Conservation (phyloP, 2,329 filamentous ascomycete genomes). For the Trichophaea hybrida region DNA sequence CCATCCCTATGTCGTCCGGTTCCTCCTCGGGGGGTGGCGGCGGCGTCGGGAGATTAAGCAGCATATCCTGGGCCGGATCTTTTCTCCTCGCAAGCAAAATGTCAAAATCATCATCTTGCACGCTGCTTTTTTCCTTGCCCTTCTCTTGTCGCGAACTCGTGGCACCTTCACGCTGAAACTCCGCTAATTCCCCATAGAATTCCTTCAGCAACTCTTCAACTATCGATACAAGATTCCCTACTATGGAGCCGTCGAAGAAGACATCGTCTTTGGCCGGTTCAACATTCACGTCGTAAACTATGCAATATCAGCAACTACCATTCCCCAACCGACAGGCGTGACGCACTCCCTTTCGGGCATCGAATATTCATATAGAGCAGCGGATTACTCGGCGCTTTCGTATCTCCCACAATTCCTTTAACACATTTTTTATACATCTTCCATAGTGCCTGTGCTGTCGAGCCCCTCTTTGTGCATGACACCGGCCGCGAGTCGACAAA, state of each 20-base stretch:
- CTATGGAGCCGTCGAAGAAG: constrained; percentile 32
- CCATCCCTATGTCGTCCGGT: background rate
- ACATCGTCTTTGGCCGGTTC: constrained; percentile 42
- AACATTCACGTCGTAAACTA: constrained; percentile 38
- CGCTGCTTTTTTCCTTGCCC: background rate
- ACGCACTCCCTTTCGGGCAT: constrained; percentile 34
- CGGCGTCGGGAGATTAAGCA: constrained; percentile 23
- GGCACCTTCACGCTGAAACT: background rate
- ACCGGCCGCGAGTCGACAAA: constrained; percentile 38
- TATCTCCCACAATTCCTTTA: constrained; percentile 27
- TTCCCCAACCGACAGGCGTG: background rate
- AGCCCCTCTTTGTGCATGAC: constrained; percentile 31
- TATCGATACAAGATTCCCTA: constrained; percentile 30
- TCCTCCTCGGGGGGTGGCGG: constrained; percentile 1
- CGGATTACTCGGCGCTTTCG: constrained; percentile 33
- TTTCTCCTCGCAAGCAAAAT: constrained; percentile 20
- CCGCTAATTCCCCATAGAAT: constrained; percentile 28
- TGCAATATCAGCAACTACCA: background rate
- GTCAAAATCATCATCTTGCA: constrained; percentile 11
- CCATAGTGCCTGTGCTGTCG: constrained; percentile 32
- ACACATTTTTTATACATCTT: constrained; percentile 33
- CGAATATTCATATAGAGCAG: constrained; percentile 37
- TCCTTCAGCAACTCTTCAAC: constrained; percentile 32
- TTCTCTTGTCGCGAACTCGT: background rate
- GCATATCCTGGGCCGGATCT: constrained; percentile 30